phyloP scores from a whole-genome alignment of 2,329 filamentous ascomycete species.

The Periglandula ipomoeae region DNA sequence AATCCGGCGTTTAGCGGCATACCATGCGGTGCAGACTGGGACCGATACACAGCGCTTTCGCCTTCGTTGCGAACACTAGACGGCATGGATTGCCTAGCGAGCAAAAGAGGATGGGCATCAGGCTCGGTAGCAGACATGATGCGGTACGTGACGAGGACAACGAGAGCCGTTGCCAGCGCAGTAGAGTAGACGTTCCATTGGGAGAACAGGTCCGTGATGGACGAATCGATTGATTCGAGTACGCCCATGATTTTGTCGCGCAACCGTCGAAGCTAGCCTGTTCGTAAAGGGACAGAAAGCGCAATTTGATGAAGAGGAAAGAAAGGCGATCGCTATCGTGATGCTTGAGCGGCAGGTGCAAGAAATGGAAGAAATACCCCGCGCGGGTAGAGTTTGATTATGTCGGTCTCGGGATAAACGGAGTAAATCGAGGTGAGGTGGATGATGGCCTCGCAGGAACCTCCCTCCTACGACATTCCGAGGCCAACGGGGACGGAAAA shows the following conservation, averaged over 20 bases:
- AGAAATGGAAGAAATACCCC: not conserved
- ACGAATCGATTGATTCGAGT: constrained; percentile 58
- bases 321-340: not conserved
- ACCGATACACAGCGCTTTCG: constrained; percentile 78
- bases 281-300: not conserved
- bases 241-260: constrained; percentile 27
- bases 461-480: not conserved
- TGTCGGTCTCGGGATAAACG: not conserved
- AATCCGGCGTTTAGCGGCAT: constrained; percentile 70
- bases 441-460: not conserved
- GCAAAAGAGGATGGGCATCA: constrained; percentile 84
- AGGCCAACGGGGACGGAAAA: not conserved
- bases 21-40: constrained; percentile 76
- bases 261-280: not conserved
- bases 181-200: constrained; percentile 82
- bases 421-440: not conserved
- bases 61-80: constrained; percentile 73
- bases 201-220: constrained; percentile 58
- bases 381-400: not conserved
- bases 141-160: constrained; percentile 60
- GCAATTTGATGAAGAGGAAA: not conserved
- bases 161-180: constrained; percentile 53
- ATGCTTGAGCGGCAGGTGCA: not conserved
- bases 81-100: constrained; percentile 73
- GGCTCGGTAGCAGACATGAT: constrained; percentile 67